Evolutionary conservation across 495 filamentous ascomycete species (phyloP).

Genomic region (Astrothelium subdiscretum): DNA sequence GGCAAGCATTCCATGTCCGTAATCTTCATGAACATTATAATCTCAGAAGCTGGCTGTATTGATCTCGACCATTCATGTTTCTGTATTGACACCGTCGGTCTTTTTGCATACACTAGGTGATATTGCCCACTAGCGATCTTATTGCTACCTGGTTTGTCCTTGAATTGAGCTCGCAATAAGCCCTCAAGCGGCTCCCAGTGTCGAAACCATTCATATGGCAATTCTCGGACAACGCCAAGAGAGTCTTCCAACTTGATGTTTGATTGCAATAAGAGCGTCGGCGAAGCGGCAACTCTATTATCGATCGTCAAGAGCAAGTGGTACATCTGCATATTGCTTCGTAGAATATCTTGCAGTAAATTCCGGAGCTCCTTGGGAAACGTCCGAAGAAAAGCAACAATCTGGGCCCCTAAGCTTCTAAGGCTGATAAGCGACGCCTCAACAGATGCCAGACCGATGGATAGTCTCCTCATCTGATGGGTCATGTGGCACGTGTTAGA

Average conservation of each 20-base stretch:
- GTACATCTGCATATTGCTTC: constrained; percentile 16
- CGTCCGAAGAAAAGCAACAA: constrained; percentile 5
- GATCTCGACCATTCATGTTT: neutral
- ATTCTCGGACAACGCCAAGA: constrained; percentile 11
- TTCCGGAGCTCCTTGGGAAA: constrained; percentile 16
- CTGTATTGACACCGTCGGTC: neutral
- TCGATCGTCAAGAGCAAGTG: constrained; percentile 15
- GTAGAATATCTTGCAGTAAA: constrained; percentile 10
- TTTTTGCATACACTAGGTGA: constrained; percentile 2
- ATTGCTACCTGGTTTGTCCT: constrained; percentile 11
- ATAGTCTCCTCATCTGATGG: constrained; percentile 4
- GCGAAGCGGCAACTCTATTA: constrained; percentile 5
- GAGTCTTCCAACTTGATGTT: constrained; percentile 24
- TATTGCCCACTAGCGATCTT: constrained; percentile 14
- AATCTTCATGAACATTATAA: neutral
- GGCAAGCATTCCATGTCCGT: neutral
- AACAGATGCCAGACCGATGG: neutral
- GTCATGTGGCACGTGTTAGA: neutral
- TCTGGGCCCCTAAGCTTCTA: constrained; percentile 11
- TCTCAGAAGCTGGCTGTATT: neutral
- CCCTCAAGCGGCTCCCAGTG: constrained; percentile 23
- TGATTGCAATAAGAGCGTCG: neutral
- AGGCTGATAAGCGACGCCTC: neutral
- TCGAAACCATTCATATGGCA: constrained; percentile 20
- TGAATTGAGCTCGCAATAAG: constrained; percentile 15